phyloP scores from a whole-genome alignment of 225 moss, liverwort and hornwort genomes.

The Pseudoscleropodium purum region DNA sequence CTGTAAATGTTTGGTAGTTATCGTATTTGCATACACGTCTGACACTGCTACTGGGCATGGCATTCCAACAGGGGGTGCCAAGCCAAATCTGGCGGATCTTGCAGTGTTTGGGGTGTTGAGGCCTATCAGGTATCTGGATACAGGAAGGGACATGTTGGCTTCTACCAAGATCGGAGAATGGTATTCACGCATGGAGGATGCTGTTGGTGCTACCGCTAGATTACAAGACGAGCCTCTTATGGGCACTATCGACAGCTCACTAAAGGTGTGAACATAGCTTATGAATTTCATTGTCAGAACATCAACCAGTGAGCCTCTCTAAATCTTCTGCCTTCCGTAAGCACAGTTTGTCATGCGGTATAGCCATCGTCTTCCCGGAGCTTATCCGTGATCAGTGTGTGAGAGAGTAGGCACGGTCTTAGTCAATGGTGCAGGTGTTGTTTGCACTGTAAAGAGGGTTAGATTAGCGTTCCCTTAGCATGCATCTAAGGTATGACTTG shows the following conservation, averaged over 20 bases:
- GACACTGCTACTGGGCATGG: not conserved
- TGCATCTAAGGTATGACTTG: not conserved
- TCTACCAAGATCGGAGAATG: conserved; percentile 73
- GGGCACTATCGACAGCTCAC: conserved; percentile 36
- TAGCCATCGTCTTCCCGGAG: not conserved
- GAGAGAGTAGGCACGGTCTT: not conserved
- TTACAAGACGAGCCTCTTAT: conserved; percentile 40
- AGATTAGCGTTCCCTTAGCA: not conserved
- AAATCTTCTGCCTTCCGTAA: not conserved
- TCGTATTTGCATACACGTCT: not conserved
- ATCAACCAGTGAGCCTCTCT: not conserved
- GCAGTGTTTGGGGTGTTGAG: conserved; percentile 93
- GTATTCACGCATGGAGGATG: conserved; percentile 84
- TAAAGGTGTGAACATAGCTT: conserved; percentile 18
- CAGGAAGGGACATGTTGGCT: conserved; percentile 76
- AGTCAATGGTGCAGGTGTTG: not conserved
- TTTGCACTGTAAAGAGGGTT: conserved; percentile 6
- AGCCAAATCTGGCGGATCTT: conserved; percentile 91
- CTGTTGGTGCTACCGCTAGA: conserved; percentile 73
- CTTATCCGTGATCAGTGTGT: not conserved
- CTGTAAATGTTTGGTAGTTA: not conserved
- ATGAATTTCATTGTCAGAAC: not conserved
- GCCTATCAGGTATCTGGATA: conserved; percentile 67
- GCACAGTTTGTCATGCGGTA: not conserved
- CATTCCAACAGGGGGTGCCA: conserved; percentile 56